Percentiles rank a stretch among this genome's conserved stretches.
Evolutionary conservation across 257 asterid genomes (phyloP).

Genomic region (Ehretia macrophylla): DNA sequence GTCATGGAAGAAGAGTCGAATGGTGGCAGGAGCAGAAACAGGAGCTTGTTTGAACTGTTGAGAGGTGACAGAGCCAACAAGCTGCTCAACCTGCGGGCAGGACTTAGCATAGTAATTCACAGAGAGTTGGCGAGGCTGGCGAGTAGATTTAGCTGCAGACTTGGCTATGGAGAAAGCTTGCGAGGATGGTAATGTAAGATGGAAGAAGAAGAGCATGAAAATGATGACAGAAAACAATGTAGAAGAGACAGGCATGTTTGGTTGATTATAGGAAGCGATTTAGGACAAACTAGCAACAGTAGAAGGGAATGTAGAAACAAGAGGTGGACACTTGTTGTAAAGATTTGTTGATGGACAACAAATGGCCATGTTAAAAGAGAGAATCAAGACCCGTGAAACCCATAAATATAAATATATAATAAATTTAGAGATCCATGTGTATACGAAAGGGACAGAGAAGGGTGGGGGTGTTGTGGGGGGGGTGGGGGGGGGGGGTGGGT

Average conservation of each 20-base stretch:
- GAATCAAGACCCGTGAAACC: conserved; percentile 67
- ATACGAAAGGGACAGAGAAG: background rate
- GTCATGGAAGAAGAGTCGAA: conserved; percentile 97
- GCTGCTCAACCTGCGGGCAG: conserved; percentile 80
- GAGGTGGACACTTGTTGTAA: conserved; percentile 14
- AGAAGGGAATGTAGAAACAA: conserved; percentile 8
- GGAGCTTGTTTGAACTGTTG: conserved; percentile 68
- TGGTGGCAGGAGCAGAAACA: conserved; percentile 83
- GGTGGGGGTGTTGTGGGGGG: no score
- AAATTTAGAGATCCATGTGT: background rate
- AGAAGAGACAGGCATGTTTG: conserved; percentile 30
- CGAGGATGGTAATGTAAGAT: conserved; percentile 14
- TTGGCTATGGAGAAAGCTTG: conserved; percentile 18
- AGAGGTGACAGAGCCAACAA: conserved; percentile 65
- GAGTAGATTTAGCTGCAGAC: conserved; percentile 10
- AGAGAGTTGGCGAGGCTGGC: conserved; percentile 40
- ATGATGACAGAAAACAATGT: conserved; percentile 16
- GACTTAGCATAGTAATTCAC: conserved; percentile 56
- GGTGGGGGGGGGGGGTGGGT: no score
- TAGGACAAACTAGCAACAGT: conserved; percentile 37
- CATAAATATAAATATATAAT: conserved; percentile 23
- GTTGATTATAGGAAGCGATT: conserved; percentile 4
- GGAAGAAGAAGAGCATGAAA: conserved; percentile 18
- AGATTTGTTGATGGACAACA: conserved; percentile 17
- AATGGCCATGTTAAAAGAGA: conserved; percentile 29